Evolutionary conservation across 1,284 basidiomycete genomes (phyloP).

Genomic region (Melampsora larici-populina): DNA sequence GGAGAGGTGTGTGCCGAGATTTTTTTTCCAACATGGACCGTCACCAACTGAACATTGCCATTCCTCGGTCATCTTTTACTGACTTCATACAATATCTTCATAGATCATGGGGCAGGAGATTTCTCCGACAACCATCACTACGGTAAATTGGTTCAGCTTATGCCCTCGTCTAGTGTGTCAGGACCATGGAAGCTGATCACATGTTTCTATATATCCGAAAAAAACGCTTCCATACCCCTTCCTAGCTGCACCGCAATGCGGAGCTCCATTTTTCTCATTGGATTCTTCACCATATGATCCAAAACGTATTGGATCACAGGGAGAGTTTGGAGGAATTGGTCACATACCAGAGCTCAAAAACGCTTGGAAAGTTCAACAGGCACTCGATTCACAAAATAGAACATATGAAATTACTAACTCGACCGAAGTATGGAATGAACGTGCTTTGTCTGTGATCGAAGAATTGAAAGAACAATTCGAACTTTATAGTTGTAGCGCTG

Average conservation of each 20-base stretch:
- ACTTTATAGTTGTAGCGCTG: slow-evolving; percentile 38
- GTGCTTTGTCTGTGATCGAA: slow-evolving; percentile 2
- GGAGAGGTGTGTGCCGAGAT: slow-evolving; percentile 1
- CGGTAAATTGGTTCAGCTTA: neutral
- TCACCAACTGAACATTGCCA: no score
- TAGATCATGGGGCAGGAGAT: slow-evolving; percentile 26
- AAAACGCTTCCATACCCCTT: neutral
- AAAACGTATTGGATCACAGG: slow-evolving; percentile 20
- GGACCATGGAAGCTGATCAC: neutral
- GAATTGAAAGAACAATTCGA: slow-evolving; percentile 20
- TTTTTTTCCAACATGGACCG: neutral
- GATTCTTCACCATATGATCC: slow-evolving; percentile 16
- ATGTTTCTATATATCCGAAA: neutral
- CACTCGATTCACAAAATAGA: slow-evolving; percentile 6
- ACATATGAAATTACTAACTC: slow-evolving; percentile 25
- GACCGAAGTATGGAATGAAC: slow-evolving; percentile 30
- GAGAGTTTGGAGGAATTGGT: slow-evolving; percentile 41
- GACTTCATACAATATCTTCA: neutral
- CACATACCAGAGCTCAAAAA: slow-evolving; percentile 13
- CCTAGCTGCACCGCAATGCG: slow-evolving; percentile 35
- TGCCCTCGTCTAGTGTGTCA: no score
- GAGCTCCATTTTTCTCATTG: slow-evolving; percentile 21
- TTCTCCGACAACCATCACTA: slow-evolving; percentile 37
- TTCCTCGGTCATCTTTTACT: neutral
- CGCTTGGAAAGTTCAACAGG: slow-evolving; percentile 18